Base-by-base conservation (phyloP, 306 rosid species). In the Trichosanthes truncata region DNA sequence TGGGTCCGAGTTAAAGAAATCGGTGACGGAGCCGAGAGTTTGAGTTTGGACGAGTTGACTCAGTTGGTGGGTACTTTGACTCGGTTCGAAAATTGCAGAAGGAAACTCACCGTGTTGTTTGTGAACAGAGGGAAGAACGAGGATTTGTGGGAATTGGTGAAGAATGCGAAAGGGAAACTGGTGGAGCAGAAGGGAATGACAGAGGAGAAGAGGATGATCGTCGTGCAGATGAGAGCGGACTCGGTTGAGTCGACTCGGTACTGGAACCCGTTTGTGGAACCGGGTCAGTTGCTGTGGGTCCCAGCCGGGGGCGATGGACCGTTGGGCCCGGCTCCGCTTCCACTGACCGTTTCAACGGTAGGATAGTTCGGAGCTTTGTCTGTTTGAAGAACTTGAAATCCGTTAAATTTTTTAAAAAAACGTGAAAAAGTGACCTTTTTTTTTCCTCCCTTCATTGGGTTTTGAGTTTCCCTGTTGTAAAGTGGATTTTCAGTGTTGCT, bases 231-330 rank as follows among this genome's bases (percentile, higher is more conserved):
- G 41, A 74, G 57, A 36, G 31, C 23, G 1, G 85, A 82, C 33
- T 68, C 49, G 18, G 7, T 14, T 71, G 92, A 84, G 89, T 84
- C 82, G 68, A 80, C 86, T 78, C 91, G 88, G 84, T 82, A 52
- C 1, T 69, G 86, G 8, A 92, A 92, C 82, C 93, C 96, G 74
- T 89, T 92, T 84, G 83, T 88, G 55, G 96, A 94, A 3, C 85
- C 93, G 33, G 97, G 90, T 4, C 85, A 83, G 80, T 72, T 72
- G 55, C 31, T 83, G 36, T 74, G 80, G 87, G 77, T 85, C 62
- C 84, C 82, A 25, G 71, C 79, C 2, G 0, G 49, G 1, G 52
- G 57, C 4, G 61, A 49, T 3, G 82, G 23, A 57, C 80, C 80
- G 77, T 6, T 74, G 33, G 76, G 76, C 55, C 53, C 76, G 55